These are phyloP conservation scores for Delphinella strobiligena DNA, from an alignment of 2,329 filamentous ascomycete genomes.

Conservation along the genomic window DNA sequence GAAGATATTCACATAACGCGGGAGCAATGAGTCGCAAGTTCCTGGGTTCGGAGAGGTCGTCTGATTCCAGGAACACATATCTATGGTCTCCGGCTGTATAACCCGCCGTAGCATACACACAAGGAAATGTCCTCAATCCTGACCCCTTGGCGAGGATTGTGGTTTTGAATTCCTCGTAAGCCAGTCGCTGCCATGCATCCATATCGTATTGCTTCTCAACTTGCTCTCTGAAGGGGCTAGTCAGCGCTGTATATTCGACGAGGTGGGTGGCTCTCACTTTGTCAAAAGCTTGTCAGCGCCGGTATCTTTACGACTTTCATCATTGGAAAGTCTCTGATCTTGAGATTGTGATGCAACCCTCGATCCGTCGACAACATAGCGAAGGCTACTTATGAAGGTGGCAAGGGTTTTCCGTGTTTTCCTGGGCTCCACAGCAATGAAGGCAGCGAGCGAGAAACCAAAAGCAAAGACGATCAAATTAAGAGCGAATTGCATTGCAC, in stretches of 20 bases:
- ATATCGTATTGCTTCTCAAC: constrained; percentile 11
- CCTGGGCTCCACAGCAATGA: constrained; percentile 9
- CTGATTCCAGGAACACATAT: constrained; percentile 12
- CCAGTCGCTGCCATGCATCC: constrained; percentile 12
- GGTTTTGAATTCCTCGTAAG: constrained; percentile 13
- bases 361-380: constrained; percentile 6
- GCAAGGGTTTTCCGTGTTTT: constrained; percentile 9
- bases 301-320: background rate
- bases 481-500: constrained; percentile 11
- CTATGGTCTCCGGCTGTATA: constrained; percentile 12
- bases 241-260: constrained; percentile 1
- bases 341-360: background rate
- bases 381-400: constrained; percentile 1
- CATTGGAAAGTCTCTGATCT: background rate
- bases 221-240: constrained; percentile 6
- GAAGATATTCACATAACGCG: constrained; percentile 10
- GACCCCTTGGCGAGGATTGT: constrained; percentile 12
- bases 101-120: constrained; percentile 13
- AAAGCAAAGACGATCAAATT: constrained; percentile 11
- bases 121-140: constrained; percentile 13
- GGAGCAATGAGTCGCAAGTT: constrained; percentile 12
- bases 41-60: constrained; percentile 12
- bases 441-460: constrained; percentile 10
- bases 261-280: background rate
- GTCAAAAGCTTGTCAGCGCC: constrained; percentile 3